Conservation (phyloP, 371 early-diverging fungal species). For the Mortierella polycephala region DNA sequence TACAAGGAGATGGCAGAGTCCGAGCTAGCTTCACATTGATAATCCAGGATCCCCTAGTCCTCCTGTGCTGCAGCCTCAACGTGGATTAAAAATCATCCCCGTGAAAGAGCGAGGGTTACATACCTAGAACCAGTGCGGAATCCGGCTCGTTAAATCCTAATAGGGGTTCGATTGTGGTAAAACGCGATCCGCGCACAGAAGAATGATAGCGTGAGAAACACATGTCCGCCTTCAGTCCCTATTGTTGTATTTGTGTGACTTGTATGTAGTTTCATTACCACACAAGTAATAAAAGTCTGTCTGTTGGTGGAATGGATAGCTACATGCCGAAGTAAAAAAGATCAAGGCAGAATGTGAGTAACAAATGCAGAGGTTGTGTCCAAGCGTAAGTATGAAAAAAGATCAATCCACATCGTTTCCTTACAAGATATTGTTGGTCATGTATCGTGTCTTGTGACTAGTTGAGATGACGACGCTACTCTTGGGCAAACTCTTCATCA, state of each 20-base stretch:
- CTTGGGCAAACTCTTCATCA: constrained; percentile 73
- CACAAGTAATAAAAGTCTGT: constrained; percentile 90
- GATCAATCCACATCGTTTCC: constrained; percentile 7
- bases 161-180: neutral
- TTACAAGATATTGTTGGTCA: constrained; percentile 91
- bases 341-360: constrained; percentile 1
- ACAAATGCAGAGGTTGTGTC: neutral
- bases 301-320: constrained; percentile 93
- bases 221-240: too few species aligned
- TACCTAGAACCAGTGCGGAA: constrained; percentile 81
- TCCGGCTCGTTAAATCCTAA: constrained; percentile 94
- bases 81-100: neutral
- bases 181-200: neutral
- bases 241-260: too few species aligned
- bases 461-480: constrained; percentile 77
- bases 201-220: neutral
- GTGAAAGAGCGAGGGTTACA: neutral
- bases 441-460: constrained; percentile 85
- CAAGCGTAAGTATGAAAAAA: neutral
- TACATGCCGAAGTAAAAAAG: constrained; percentile 17
- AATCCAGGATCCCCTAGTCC: too few species aligned
- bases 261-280: constrained; percentile 16
- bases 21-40: too few species aligned
- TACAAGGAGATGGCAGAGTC: too few species aligned
- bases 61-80: too few species aligned